Percentiles rank a stretch among this genome's conserved stretches.
phyloP scores from a whole-genome alignment of 257 asterid genomes.

The Nicotiana sylvestris region DNA sequence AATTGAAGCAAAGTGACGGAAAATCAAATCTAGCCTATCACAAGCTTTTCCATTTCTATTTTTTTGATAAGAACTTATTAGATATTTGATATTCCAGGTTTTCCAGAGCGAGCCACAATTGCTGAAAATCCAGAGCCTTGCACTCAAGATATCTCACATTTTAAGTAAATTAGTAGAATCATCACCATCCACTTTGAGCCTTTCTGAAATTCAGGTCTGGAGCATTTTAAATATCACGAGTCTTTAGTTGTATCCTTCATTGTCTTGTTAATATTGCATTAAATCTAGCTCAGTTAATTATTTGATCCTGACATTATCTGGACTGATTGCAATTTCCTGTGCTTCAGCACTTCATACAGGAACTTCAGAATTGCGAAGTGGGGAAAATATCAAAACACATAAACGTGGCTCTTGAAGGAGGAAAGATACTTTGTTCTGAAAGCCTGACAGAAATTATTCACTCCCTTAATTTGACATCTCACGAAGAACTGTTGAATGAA shows the following conservation, averaged over 20 bases:
- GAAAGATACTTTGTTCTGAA: conserved; percentile 37
- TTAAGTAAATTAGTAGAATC: conserved; percentile 46
- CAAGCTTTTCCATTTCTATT: neutral
- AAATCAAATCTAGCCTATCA: neutral
- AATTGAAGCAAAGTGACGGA: neutral
- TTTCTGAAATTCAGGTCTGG: conserved; percentile 52
- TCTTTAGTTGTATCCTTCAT: conserved; percentile 10
- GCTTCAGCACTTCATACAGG: conserved; percentile 47
- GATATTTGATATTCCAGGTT: conserved; percentile 40
- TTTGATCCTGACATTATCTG: conserved; percentile 11
- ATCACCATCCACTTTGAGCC: conserved; percentile 33
- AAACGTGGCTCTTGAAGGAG: conserved; percentile 52
- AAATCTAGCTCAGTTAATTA: neutral
- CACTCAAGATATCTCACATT: conserved; percentile 43
- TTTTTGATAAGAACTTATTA: neutral
- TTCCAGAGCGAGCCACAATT: conserved; percentile 60
- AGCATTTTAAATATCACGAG: neutral
- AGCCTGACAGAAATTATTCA: conserved; percentile 38
- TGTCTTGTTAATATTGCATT: neutral
- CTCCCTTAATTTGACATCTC: conserved; percentile 56
- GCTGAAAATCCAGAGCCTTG: conserved; percentile 52
- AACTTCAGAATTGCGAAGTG: conserved; percentile 51
- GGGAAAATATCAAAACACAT: conserved; percentile 44
- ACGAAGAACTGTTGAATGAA: conserved; percentile 61
- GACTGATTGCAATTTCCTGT: conserved; percentile 21